Conservation (phyloP, 768 basidiomycete species). For the Dentipellis fragilis region DNA sequence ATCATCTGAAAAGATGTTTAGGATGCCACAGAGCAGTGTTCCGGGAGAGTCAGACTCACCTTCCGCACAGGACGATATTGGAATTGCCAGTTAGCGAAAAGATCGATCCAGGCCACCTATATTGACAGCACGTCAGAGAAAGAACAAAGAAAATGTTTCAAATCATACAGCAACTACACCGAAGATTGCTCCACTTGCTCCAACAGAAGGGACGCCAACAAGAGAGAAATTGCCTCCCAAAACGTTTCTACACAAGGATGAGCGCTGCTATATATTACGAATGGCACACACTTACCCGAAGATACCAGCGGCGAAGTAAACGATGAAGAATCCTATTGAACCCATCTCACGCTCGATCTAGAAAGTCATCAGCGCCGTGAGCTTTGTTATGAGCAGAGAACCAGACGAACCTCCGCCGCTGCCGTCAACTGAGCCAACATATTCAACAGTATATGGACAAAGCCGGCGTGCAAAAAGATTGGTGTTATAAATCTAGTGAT, state of each 20-base stretch:
- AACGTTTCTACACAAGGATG: constrained; percentile 44
- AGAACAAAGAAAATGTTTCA: neutral
- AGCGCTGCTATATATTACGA: neutral
- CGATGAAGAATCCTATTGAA: constrained; percentile 70
- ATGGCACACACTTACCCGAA: constrained; percentile 55
- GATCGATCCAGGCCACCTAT: constrained; percentile 76
- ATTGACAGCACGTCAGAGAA: neutral
- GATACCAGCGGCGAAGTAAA: constrained; percentile 86
- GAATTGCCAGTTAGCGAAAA: constrained; percentile 88
- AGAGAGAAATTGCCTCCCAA: constrained; percentile 90
- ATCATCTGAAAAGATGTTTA: constrained; percentile 42
- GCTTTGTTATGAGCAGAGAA: neutral
- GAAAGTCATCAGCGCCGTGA: neutral
- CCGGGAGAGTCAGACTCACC: constrained; percentile 29
- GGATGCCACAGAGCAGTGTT: neutral
- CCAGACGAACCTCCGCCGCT: constrained; percentile 55
- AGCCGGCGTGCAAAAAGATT: constrained; percentile 91
- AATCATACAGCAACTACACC: constrained; percentile 64
- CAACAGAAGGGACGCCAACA: constrained; percentile 80
- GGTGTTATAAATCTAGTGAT: constrained; percentile 33
- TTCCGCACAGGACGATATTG: constrained; percentile 73
- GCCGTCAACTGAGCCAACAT: constrained; percentile 78
- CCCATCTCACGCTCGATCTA: constrained; percentile 91
- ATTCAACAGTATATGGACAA: constrained; percentile 86
- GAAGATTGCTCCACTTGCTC: constrained; percentile 90